Conservation (phyloP, 371 early-diverging fungal genomes). For the Homolaphlyctis polyrhiza region DNA sequence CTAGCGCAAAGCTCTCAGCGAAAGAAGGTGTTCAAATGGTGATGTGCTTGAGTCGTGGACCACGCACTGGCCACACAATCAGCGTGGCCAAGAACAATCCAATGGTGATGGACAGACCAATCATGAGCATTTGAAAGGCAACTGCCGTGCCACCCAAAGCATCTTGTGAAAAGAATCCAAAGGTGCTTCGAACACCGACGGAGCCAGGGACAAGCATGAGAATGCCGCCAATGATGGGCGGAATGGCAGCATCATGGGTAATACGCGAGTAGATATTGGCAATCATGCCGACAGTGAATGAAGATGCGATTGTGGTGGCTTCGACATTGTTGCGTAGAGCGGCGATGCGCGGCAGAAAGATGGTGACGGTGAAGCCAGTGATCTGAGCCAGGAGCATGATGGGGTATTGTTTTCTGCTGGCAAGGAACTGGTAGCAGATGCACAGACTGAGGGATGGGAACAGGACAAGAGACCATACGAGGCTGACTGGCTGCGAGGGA, state of each 20-base stretch:
- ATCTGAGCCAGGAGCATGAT: conserved; percentile 27
- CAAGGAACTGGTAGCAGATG: conserved; percentile 24
- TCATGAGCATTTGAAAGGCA: conserved; percentile 48
- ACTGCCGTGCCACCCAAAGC: conserved; percentile 28
- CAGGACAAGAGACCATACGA: conserved; percentile 18
- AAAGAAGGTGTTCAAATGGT: conserved; percentile 20
- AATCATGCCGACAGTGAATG: conserved; percentile 29
- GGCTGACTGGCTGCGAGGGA: conserved; percentile 8
- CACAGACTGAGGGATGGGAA: conserved; percentile 21
- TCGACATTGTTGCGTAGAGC: conserved; percentile 13
- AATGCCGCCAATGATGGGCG: conserved; percentile 48
- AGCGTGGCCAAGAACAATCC: conserved; percentile 52
- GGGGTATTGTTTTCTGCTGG: conserved; percentile 22
- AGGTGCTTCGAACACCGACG: conserved; percentile 45
- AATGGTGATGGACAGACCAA: conserved; percentile 47
- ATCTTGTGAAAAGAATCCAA: conserved; percentile 33
- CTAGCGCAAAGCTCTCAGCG: too few species aligned
- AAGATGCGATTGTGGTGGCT: conserved; percentile 20
- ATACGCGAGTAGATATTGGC: conserved; percentile 40
- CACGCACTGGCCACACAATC: conserved; percentile 44
- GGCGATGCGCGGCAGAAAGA: conserved; percentile 18
- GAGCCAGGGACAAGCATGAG: conserved; percentile 53
- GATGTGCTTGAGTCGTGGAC: conserved; percentile 27
- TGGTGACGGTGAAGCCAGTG: conserved; percentile 20
- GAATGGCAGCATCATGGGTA: conserved; percentile 46